Evolutionary conservation across 495 filamentous ascomycete species (phyloP).

Genomic region (Lophiostoma macrostomum): DNA sequence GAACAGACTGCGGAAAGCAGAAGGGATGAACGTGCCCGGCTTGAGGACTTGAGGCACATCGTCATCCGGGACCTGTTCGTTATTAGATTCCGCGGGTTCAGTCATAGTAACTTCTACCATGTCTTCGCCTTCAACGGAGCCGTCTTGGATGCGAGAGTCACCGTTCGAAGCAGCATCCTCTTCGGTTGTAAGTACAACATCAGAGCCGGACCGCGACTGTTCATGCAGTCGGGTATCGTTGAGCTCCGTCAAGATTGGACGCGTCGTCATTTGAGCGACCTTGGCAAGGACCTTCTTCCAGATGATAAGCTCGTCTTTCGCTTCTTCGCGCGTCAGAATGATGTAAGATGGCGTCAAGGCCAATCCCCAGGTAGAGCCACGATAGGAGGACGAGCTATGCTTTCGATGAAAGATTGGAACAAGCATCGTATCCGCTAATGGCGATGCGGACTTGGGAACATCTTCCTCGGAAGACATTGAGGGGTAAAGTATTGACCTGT

Average conservation of each 20-base stretch:
- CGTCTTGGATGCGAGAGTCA: conserved; percentile 66
- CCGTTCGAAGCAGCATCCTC: conserved; percentile 71
- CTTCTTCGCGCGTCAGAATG: conserved; percentile 59
- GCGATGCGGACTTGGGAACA: conserved; percentile 56
- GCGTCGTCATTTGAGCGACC: conserved; percentile 59
- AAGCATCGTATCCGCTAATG: conserved; percentile 65
- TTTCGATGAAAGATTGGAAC: conserved; percentile 76
- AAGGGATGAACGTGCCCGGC: conserved; percentile 49
- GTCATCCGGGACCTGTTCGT: conserved; percentile 35
- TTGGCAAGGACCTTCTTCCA: conserved; percentile 58
- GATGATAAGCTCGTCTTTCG: conserved; percentile 57
- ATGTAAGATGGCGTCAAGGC: conserved; percentile 61
- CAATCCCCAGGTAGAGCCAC: conserved; percentile 38
- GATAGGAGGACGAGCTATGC: conserved; percentile 48
- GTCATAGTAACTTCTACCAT: conserved; percentile 89
- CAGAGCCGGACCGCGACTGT: conserved; percentile 58
- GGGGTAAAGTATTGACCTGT: conserved; percentile 1
- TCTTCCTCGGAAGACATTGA: conserved; percentile 56
- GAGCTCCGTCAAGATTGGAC: conserved; percentile 55
- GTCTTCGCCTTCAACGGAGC: conserved; percentile 83
- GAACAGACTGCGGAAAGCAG: conserved; percentile 66
- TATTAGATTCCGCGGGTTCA: conserved; percentile 49
- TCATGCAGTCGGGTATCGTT: conserved; percentile 38
- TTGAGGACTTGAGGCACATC: conserved; percentile 48
- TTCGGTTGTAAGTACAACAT: conserved; percentile 66